These are phyloP conservation scores for Tranzscheliella williamsii DNA, from an alignment of 1,284 basidiomycete species.

Conservation along the genomic window DNA sequence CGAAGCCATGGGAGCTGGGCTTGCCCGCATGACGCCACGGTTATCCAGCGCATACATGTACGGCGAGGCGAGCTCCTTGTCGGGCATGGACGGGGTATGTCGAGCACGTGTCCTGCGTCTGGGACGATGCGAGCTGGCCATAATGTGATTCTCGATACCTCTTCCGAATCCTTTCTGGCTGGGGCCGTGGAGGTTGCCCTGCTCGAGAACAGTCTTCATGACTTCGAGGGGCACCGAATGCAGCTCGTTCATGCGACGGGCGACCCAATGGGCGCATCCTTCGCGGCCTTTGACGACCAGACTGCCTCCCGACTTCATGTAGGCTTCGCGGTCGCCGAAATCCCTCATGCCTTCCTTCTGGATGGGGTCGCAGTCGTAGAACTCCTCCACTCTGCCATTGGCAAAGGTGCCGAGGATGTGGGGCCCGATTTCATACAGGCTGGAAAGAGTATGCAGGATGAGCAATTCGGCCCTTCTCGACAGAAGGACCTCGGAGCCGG, in stretches of 20 bases:
- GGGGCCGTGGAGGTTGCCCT: constrained; percentile 51
- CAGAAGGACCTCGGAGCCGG: constrained; percentile 50
- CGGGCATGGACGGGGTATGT: constrained; percentile 3
- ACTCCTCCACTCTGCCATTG: constrained; percentile 59
- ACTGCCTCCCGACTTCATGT: constrained; percentile 33
- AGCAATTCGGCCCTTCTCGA: constrained; percentile 56
- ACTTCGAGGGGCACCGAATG: constrained; percentile 59
- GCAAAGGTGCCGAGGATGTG: constrained; percentile 60
- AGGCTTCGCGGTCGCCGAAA: constrained; percentile 41
- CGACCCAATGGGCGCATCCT: constrained; percentile 56
- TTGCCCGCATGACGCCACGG: constrained; percentile 30
- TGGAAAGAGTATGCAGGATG: constrained; percentile 57
- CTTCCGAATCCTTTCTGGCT: constrained; percentile 54
- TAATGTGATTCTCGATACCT: constrained; percentile 58
- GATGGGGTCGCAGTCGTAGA: constrained; percentile 56
- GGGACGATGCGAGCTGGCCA: constrained; percentile 54
- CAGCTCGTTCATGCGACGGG: constrained; percentile 58
- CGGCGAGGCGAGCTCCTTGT: constrained; percentile 17
- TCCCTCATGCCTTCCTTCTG: constrained; percentile 53
- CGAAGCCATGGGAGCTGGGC: constrained; percentile 36
- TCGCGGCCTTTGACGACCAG: constrained; percentile 42
- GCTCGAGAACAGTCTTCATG: constrained; percentile 57
- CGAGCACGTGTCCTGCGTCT: constrained; percentile 29
- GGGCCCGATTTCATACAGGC: constrained; percentile 59
- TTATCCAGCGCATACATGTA: constrained; percentile 14